Evolutionary conservation across 768 basidiomycete species (phyloP).

Genomic region (Dioszegia hungarica): DNA sequence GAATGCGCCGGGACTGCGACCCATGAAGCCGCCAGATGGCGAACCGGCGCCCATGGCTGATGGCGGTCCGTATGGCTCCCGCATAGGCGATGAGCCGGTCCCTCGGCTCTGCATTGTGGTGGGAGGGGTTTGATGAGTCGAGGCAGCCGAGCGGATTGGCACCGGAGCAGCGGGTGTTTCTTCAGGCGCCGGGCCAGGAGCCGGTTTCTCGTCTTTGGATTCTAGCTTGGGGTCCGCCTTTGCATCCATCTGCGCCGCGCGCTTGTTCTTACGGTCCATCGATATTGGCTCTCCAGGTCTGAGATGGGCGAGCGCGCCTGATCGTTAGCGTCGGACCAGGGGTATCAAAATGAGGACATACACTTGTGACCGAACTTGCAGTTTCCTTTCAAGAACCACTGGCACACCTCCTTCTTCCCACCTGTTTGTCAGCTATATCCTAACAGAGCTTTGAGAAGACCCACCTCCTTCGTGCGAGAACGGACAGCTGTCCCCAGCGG

Average conservation of each 20-base stretch:
- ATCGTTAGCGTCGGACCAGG: conserved; percentile 13
- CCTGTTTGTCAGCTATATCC: conserved; percentile 44
- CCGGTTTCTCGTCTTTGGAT: conserved; percentile 17
- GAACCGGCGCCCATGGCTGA: conserved; percentile 24
- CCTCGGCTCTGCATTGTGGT: conserved; percentile 5
- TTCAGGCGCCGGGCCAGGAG: conserved; percentile 24
- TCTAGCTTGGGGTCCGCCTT: conserved; percentile 9
- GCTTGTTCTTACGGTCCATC: conserved; percentile 95
- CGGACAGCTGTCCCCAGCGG: conserved; percentile 88
- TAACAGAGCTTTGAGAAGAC: conserved; percentile 48
- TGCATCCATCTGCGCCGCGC: conserved; percentile 38
- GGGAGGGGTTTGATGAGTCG: conserved; percentile 28
- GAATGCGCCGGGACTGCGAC: conserved; percentile 18
- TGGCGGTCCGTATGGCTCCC: conserved; percentile 43
- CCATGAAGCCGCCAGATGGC: conserved; percentile 33
- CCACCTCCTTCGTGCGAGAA: conserved; percentile 77
- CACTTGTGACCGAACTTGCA: conserved; percentile 65
- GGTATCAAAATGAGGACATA: conserved; percentile 12
- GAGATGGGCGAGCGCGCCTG: conserved; percentile 88
- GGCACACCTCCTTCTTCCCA: conserved; percentile 49
- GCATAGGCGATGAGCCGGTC: conserved; percentile 30
- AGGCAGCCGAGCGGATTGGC: conserved; percentile 37
- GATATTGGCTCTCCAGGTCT: conserved; percentile 88
- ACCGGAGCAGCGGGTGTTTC: conserved; percentile 33
- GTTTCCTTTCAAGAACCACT: conserved; percentile 74